A percentile compares a stretch with the other conserved stretches of the same genome.
Evolutionary conservation across 2,329 filamentous ascomycete genomes (phyloP).

Genomic region (Cephalotrichum gorgonifer): DNA sequence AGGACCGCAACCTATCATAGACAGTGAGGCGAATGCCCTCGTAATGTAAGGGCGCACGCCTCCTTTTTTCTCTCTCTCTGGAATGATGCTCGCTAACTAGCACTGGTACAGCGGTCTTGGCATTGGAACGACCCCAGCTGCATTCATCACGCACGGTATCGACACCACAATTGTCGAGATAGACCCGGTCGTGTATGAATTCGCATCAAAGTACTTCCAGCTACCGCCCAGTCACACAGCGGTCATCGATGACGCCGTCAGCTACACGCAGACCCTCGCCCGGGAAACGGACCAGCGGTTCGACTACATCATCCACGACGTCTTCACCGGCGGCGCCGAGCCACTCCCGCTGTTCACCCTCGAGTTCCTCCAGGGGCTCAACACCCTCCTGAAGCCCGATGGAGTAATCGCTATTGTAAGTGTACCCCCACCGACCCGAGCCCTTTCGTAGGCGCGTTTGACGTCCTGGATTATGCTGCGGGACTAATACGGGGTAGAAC

Average conservation of each 20-base stretch:
- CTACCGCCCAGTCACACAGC: slow-evolving; percentile 67
- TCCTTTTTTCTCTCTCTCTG: background rate
- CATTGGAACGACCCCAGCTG: slow-evolving; percentile 82
- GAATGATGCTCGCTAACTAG: background rate
- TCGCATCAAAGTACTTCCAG: slow-evolving; percentile 73
- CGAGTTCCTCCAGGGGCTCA: slow-evolving; percentile 67
- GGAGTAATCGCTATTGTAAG: slow-evolving; percentile 82
- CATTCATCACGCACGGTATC: slow-evolving; percentile 78
- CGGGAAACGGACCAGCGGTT: slow-evolving; percentile 41
- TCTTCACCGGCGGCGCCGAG: slow-evolving; percentile 94
- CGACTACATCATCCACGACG: slow-evolving; percentile 94
- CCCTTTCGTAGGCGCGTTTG: too few relatives aligned
- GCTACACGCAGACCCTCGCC: slow-evolving; percentile 45
- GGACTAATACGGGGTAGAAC: slow-evolving; percentile 45
- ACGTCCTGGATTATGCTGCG: background rate
- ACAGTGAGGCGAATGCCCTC: slow-evolving; percentile 65
- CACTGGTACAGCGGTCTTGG: slow-evolving; percentile 63
- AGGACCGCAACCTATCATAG: slow-evolving; percentile 37
- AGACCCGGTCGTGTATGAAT: slow-evolving; percentile 78
- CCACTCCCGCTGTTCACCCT: slow-evolving; percentile 79
- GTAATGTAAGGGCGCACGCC: slow-evolving; percentile 66
- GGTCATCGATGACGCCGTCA: slow-evolving; percentile 73
- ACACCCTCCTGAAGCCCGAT: slow-evolving; percentile 60
- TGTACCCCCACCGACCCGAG: slow-evolving; percentile 10
- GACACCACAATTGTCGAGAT: slow-evolving; percentile 92